Conservation (phyloP, 208 protist species). For the Wallacemonas sp. region DNA sequence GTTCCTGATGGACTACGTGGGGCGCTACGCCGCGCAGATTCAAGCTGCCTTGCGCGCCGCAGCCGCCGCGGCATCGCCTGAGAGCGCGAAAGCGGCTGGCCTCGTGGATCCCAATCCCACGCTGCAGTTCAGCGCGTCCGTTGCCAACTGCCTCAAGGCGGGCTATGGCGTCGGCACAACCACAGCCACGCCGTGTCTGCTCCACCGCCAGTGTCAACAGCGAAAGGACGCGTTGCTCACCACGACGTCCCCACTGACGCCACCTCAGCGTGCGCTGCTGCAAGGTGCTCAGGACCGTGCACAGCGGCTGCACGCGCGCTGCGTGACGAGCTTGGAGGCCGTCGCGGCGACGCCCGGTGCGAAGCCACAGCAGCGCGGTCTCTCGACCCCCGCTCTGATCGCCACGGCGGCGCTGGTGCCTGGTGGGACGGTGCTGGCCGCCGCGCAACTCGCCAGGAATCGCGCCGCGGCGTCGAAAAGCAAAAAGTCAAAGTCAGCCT, state of each 20-base stretch:
- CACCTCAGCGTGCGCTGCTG: background rate
- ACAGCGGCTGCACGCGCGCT: background rate
- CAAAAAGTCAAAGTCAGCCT: background rate
- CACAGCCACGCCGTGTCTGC: constrained; percentile 26
- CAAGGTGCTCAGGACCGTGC: background rate
- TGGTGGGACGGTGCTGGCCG: constrained; percentile 5
- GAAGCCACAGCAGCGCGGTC: background rate
- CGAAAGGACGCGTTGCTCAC: constrained; percentile 19
- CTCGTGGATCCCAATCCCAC: background rate
- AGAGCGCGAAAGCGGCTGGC: constrained; percentile 10
- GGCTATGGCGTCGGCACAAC: constrained; percentile 34
- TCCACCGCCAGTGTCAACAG: constrained; percentile 6
- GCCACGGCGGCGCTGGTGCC: constrained; percentile 9
- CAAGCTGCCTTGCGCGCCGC: constrained; percentile 31
- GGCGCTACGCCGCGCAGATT: constrained; percentile 33
- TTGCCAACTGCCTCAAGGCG: constrained; percentile 19
- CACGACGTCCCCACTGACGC: constrained; percentile 8
- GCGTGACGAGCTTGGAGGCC: background rate
- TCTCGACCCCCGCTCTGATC: constrained; percentile 14
- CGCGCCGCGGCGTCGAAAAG: background rate
- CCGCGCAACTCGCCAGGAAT: constrained; percentile 10
- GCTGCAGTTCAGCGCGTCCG: constrained; percentile 21
- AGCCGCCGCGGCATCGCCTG: constrained; percentile 13
- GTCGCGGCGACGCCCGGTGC: background rate
- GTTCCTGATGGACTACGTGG: constrained; percentile 79